Evolutionary conservation across 208 protist genomes (phyloP), one percentile per base, ranked within the genome.

Genomic region (Acanthamoeba divionensis): DNA sequence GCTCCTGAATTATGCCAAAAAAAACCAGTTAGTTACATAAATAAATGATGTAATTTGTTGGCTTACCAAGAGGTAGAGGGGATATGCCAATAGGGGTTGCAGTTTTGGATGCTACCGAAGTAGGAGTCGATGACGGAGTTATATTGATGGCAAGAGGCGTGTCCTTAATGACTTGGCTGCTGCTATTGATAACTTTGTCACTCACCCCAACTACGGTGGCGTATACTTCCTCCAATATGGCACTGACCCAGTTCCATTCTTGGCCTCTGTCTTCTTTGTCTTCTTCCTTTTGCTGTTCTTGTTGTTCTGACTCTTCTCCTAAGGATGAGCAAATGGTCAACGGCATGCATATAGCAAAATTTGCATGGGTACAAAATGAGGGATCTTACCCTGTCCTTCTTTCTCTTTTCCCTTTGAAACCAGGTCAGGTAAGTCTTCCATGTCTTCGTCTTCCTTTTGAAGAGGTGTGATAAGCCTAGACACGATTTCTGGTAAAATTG

Each of bases 141-240:
- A 88, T 71, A 44, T 88, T 88, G 60, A 88, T 71, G 80, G 54
- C 24, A 29, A 63, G 55, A 63, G 55, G 24, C 29, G 44, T 62
- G 38, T 88, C 60, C 38, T 55, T 41, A 8, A 54, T 71, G 57
- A 88, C 54, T 38, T 73, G 71, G 45, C 57, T 88, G 60, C 60
- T 62, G 15, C 45, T 62, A 47, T 88, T 88, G 41, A 88, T 26
- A 48, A 88, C 47, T 62, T 88, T 88, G 80, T 71, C 80, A 36
- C 57, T 48, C 24, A 88, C 80, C 1, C 24, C 80, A 2, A 55
- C 80, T 13, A 88, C 50, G 7, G 33, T 52, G 2, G 80, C 18
- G 33, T 88, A 73, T 33, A 45, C 57, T 29, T 88, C 80, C 60
- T 73, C 80, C 52, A 88, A 41, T 36, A 73, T 24, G 2, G n/a